Evolutionary conservation across 169 alveolate genomes (phyloP), one percentile per base, ranked within the genome.

Genomic region (Cryptosporidium muris): DNA sequence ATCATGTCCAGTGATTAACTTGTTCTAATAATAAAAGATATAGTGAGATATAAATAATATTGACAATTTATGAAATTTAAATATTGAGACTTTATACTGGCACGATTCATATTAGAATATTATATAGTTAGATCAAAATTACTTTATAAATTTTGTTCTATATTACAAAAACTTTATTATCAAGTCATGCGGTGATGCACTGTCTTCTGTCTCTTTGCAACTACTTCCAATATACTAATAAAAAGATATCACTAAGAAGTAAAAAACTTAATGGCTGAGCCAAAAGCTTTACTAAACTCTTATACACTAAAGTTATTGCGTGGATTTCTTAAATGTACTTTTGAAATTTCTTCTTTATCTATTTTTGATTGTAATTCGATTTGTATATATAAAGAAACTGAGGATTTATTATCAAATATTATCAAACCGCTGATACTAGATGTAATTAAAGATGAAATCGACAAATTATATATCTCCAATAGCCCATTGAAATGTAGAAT

Each of bases 321-420:
- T 48, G 85, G 85, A 38, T 74, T 58, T 51, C n/a, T 74, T 16
- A 74, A 40, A 56, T 43, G 63, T 16, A 74, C 60, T 9, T 1
- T 14, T 47, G 74, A 74, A 16, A 42, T 45, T 36, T 1, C 11
- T 9, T 42, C 5, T 4, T 43, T 43, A 6, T 74, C 60, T 74
- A 62, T 5, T 11, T 14, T 14, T 11, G 40, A 64, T 12, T 74
- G 74, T 4, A 58, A 66, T 7, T 58, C 52, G 1, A 25, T 74
- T 42, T 56, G 85, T 6, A 12, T 74, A 11, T 74, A 74, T 43
- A 74, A 48, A 48, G 68, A 74, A 11, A 63, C 16, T 16, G 38
- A 43, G 12, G 68, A 74, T 62, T 14, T 36, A 4, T 64, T 74
- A 14, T 56, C 85, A 34, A n/a, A 48, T 43, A 16, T 3, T 12